Evolutionary conservation across 2,329 filamentous ascomycete species (phyloP).

Genomic region (Pseudogymnoascus sp.): DNA sequence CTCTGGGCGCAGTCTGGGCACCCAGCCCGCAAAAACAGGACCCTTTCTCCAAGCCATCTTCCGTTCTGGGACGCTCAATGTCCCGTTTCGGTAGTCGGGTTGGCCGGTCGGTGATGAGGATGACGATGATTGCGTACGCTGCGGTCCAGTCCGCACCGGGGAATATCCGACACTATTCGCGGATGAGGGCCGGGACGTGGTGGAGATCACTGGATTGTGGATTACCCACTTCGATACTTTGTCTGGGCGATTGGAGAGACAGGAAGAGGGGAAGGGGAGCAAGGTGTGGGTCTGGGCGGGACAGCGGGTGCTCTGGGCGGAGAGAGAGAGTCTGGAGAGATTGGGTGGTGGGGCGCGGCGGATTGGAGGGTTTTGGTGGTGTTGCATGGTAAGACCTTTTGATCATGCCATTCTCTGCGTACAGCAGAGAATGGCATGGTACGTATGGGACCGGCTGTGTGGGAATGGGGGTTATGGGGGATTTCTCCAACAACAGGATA

Average conservation of each 20-base stretch:
- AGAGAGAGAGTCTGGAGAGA: background rate
- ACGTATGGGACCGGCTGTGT: background rate
- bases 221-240: background rate
- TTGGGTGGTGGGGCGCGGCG: background rate
- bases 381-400: background rate
- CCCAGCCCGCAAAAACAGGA: background rate
- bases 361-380: background rate
- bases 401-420: background rate
- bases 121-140: background rate
- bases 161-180: slow-evolving; percentile 6
- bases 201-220: background rate
- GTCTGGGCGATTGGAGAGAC: background rate
- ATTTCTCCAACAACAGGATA: background rate
- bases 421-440: background rate
- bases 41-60: background rate
- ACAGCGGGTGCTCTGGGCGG: background rate
- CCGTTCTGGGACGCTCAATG: background rate
- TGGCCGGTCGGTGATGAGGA: background rate
- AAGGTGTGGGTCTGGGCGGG: background rate
- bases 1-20: background rate
- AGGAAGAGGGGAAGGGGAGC: background rate
- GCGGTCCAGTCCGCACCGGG: background rate
- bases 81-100: background rate
- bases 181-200: background rate
- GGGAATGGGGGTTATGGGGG: background rate